These are phyloP conservation scores for Linum trigynum DNA, from an alignment of 345 rosid species.

Conservation along the genomic window DNA sequence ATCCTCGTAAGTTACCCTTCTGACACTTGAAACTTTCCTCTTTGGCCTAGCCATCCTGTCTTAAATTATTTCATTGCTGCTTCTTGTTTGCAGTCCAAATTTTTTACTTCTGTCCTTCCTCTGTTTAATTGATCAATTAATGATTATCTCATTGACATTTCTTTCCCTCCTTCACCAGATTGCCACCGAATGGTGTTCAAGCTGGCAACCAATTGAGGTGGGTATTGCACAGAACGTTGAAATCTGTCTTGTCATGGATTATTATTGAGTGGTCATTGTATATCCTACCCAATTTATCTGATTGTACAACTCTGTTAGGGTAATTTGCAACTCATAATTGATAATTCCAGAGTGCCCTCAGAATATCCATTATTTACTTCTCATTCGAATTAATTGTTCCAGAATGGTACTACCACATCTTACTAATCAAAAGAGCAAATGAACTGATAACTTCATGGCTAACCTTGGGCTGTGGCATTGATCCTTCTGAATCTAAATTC, in stretches of 20 bases:
- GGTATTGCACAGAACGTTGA: slow-evolving; percentile 9
- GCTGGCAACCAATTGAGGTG: slow-evolving; percentile 76
- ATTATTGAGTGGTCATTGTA: no score
- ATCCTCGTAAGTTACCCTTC: slow-evolving; percentile 36
- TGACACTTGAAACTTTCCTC: no score
- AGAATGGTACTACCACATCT: not conserved
- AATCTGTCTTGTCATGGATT: not conserved
- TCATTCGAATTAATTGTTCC: not conserved
- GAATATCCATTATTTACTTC: no score
- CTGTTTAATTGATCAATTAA: not conserved
- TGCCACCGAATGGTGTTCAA: slow-evolving; percentile 45
- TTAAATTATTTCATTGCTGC: not conserved
- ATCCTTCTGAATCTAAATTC: not conserved
- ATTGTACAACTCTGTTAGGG: not conserved
- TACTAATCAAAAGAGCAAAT: not conserved
- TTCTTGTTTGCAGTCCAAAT: not conserved
- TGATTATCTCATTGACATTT: slow-evolving; percentile 17
- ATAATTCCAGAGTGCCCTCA: no score
- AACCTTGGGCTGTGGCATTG: not conserved
- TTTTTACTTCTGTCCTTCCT: not conserved
- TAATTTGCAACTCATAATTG: no score
- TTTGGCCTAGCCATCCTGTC: not conserved
- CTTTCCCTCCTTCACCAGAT: slow-evolving; percentile 27
- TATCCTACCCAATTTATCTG: not conserved
- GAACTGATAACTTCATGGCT: not conserved